These are phyloP conservation scores for Fusarium buxicola DNA, from an alignment of 2,329 filamentous ascomycete genomes.

Conservation along the genomic window DNA sequence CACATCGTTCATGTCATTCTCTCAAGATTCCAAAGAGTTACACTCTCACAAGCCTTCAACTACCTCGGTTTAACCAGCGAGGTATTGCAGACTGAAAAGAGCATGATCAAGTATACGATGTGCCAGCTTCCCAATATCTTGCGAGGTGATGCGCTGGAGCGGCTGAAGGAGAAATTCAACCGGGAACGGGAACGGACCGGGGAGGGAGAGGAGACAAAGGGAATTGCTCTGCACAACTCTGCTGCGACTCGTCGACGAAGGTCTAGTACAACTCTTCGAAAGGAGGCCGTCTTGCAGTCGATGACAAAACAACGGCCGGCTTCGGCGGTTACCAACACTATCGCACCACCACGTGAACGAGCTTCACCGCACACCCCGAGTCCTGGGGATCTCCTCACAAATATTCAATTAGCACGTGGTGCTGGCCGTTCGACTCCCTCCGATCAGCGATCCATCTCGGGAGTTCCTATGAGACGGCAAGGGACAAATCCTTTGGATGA, in stretches of 20 bases:
- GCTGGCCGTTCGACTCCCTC: constrained; percentile 57
- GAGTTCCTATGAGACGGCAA: constrained; percentile 49
- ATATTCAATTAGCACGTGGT: constrained; percentile 76
- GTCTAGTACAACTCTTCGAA: constrained; percentile 79
- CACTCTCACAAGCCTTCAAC: constrained; percentile 91
- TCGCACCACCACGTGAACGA: constrained; percentile 56
- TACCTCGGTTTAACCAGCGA: constrained; percentile 94
- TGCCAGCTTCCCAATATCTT: constrained; percentile 93
- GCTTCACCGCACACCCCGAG: constrained; percentile 64
- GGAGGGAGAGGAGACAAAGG: constrained; percentile 83
- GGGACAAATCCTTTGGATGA: constrained; percentile 61
- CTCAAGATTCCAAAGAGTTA: constrained; percentile 93
- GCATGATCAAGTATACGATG: constrained; percentile 92
- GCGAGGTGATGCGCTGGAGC: constrained; percentile 82
- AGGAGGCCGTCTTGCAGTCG: constrained; percentile 81
- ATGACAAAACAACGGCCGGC: constrained; percentile 61
- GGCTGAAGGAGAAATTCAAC: constrained; percentile 93
- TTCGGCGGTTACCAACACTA: constrained; percentile 57
- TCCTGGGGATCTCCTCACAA: constrained; percentile 83
- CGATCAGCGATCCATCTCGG: constrained; percentile 32
- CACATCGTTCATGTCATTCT: constrained; percentile 98
- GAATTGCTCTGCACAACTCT: constrained; percentile 93
- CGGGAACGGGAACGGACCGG: constrained; percentile 85
- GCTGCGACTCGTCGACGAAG: constrained; percentile 72
- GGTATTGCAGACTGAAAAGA: constrained; percentile 90